phyloP scores from a whole-genome alignment of 2,329 filamentous ascomycete species.

The Aureobasidium melanogenum region DNA sequence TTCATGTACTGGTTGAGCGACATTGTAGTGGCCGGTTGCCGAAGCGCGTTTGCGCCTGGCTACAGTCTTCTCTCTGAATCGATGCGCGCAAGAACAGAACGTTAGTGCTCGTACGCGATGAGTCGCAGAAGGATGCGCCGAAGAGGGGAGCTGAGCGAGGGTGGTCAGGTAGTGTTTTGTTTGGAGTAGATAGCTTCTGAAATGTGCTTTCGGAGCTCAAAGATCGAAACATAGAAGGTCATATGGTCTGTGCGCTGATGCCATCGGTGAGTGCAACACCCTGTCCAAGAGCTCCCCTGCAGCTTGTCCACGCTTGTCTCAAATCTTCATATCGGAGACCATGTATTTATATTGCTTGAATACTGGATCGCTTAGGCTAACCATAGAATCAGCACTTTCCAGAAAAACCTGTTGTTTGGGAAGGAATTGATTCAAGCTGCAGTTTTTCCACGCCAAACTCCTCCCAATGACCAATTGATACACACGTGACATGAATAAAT shows the following conservation, averaged over 20 bases:
- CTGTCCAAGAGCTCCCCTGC: not conserved
- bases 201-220: not conserved
- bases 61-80: not conserved
- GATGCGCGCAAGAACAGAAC: not conserved
- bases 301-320: not conserved
- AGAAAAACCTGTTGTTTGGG: not conserved
- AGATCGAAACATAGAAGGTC: not conserved
- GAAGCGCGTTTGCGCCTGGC: slow-evolving; percentile 14
- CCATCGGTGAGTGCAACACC: not conserved
- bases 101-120: not conserved
- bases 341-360: not conserved
- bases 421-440: not conserved
- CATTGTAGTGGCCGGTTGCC: slow-evolving; percentile 22
- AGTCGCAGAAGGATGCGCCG: not conserved
- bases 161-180: not conserved
- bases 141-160: not conserved
- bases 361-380: not conserved
- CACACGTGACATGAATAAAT: not conserved
- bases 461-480: slow-evolving; percentile 10
- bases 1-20: slow-evolving; percentile 36
- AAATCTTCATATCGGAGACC: not conserved
- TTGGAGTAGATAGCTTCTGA: not conserved
- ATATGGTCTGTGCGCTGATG: not conserved
- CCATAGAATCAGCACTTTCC: not conserved
- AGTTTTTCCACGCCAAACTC: slow-evolving; percentile 8